Evolutionary conservation across 352 stramenopile genomes (phyloP).

Genomic region (Phytophthora rubi): DNA sequence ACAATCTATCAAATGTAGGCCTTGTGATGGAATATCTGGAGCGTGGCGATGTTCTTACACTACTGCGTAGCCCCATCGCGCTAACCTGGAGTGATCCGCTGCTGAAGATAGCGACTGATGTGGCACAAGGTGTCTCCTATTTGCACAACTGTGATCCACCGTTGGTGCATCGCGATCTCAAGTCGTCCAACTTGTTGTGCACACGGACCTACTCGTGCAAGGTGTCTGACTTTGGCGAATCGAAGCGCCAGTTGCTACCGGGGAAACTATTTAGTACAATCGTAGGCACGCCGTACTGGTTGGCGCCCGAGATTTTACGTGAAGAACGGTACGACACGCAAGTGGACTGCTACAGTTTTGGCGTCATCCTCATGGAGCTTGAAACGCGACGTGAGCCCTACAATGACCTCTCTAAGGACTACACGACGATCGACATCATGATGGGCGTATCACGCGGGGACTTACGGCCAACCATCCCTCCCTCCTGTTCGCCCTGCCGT

Average conservation of each 20-base stretch:
- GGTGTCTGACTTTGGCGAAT: conserved; percentile 84
- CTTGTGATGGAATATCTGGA: conserved; percentile 85
- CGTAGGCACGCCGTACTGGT: conserved; percentile 86
- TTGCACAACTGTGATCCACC: conserved; percentile 83
- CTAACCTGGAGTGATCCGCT: conserved; percentile 81
- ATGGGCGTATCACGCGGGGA: conserved; percentile 66
- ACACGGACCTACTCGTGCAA: conserved; percentile 83
- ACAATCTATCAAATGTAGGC: conserved; percentile 80
- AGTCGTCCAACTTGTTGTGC: conserved; percentile 80
- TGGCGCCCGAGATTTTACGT: conserved; percentile 84
- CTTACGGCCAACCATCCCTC: conserved; percentile 71
- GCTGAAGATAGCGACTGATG: conserved; percentile 83
- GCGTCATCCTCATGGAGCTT: conserved; percentile 86
- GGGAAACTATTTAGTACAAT: conserved; percentile 73
- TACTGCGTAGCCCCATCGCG: conserved; percentile 68
- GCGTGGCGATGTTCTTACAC: conserved; percentile 65
- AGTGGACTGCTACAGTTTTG: conserved; percentile 91
- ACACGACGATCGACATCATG: conserved; percentile 85
- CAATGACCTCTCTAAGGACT: conserved; percentile 60
- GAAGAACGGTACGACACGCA: conserved; percentile 84
- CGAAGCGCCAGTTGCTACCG: conserved; percentile 57
- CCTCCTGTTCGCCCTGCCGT: conserved; percentile 60
- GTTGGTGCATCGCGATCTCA: conserved; percentile 84
- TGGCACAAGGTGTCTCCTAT: conserved; percentile 82
- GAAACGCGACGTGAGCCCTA: conserved; percentile 82